Evolutionary conservation across 78 protist species (phyloP).

Genomic region (Isochrysis galbana): DNA sequence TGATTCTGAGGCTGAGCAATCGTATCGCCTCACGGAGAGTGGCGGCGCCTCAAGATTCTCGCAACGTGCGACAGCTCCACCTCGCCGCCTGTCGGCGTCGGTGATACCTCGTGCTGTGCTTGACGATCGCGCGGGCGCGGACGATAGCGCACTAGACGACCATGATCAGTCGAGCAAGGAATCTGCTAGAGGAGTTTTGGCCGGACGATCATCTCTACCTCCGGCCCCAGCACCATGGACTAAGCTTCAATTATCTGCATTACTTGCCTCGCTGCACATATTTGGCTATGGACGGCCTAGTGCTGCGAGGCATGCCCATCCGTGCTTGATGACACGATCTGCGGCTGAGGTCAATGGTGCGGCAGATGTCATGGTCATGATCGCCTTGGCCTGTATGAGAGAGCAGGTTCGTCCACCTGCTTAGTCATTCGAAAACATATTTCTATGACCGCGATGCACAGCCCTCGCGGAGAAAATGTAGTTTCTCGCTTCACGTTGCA

Average conservation of each 20-base stretch:
- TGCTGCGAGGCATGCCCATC: no score
- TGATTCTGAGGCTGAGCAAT: background rate
- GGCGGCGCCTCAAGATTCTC: background rate
- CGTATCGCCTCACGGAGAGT: background rate
- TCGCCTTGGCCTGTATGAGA: background rate
- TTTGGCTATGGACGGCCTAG: background rate
- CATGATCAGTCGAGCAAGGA: no score
- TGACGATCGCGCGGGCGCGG: background rate
- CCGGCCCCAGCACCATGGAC: background rate
- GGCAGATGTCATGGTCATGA: background rate
- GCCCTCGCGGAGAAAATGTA: no score
- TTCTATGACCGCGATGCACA: no score
- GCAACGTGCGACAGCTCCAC: background rate
- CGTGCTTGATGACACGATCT: no score
- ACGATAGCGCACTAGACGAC: background rate
- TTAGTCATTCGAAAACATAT: no score
- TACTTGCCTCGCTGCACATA: background rate
- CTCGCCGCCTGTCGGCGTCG: background rate
- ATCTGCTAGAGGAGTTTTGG: no score
- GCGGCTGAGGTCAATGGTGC: background rate
- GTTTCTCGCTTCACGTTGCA: no score
- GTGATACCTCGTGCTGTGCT: background rate
- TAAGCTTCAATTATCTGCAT: background rate
- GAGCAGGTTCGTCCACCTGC: background rate
- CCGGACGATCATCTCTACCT: no score